Evolutionary conservation across 305 asterid species (phyloP), one percentile per base, ranked within the genome.

Genomic region (Fraxinus xanthoxyloides): DNA sequence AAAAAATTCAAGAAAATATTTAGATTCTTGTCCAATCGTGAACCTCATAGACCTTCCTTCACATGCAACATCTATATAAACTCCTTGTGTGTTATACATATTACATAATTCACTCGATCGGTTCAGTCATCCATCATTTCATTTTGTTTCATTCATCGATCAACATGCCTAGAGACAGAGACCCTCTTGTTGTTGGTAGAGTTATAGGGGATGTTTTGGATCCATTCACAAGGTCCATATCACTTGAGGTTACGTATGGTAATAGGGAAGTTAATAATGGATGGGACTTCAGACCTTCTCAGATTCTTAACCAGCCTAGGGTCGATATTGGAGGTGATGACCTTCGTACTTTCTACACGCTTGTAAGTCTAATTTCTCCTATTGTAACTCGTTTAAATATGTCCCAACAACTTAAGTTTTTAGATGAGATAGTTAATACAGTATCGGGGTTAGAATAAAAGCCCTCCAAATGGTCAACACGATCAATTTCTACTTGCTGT

Each of bases 311-410:
- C 84, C 92, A 86, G 48, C 95, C 95, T 17, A 81, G 92, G 85
- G 90, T 91, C 76, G 92, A 90, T 10, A 83, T 92, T 35, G 93
- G 93, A 4, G 93, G 95, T 2, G 87, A 89, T 3, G 93, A 92
- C 28, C 91, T 92, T 17, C 92, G 93, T 5, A 89, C 90, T 31
- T 90, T 84, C 85, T 90, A 77, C 80, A 90, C 93, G 61, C 91
- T 90, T 36, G 95, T 90, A 85, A 80, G 87, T 2, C 63, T 48
- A 54, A 17, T 54, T 54, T n/a, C 59, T 54, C 65, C 65, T 15
- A 43, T 43, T 13, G 5, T 17, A 43, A 43, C 54, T 3, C 54
- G 5, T 12, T 43, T 12, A 10, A 9, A 2, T 40, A 2, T 40
- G 51, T 40, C 51, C 51, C 51, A 12, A 10, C 17, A 2, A 2